Base-by-base conservation (phyloP, 352 stramenopile genomes). In the Blastocystis sp. region DNA sequence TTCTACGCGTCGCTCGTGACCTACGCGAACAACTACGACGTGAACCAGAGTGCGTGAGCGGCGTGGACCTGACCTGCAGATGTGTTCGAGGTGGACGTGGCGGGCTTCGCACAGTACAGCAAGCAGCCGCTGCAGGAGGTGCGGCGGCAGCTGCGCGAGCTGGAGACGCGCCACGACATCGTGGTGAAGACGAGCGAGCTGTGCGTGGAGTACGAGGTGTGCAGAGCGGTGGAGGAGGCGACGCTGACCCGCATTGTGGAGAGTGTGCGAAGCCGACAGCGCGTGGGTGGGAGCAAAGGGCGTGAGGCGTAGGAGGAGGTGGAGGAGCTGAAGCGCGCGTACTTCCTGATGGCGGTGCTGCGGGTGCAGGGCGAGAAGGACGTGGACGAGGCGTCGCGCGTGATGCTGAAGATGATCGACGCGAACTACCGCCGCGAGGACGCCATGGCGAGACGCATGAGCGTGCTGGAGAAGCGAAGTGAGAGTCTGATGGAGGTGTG, bases 251-350 rank as follows among this genome's bases (percentile, higher is more conserved):
- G 21, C 2, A 67, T 84, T 23, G 23, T 41, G 14, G n/a, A 10
- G 21, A 40, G 40, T 17, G 45, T 84, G 2, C 40, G 19, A 21
- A n/a, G 2, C 10, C 74, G 74, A 11, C 74, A 84, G 60, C 40
- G 14, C 2, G 74, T 84, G 41, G 41, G 23, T 5, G 40, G 0
- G 5, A 10, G n/a, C 21, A 23, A 28, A 48, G 34, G 0, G 23
- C 5, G 23, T 84, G 45, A 84, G 0, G 1, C 1, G 9, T 59
- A 84, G 74, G 74, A 84, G 48, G 74, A 84, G 14, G 74, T 84
- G 9, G 74, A 66, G 40, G 74, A 84, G 45, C 4, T 84, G n/a
- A 66, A 67, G 48, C 74, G 74, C 28, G 60, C 69, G n/a, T 84
- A 70, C 48, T 84, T 59, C 61, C 53, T 84, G 34, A 40, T 76